Evolutionary conservation across 208 protist species (phyloP).

Genomic region (Leishmania amazonensis): DNA sequence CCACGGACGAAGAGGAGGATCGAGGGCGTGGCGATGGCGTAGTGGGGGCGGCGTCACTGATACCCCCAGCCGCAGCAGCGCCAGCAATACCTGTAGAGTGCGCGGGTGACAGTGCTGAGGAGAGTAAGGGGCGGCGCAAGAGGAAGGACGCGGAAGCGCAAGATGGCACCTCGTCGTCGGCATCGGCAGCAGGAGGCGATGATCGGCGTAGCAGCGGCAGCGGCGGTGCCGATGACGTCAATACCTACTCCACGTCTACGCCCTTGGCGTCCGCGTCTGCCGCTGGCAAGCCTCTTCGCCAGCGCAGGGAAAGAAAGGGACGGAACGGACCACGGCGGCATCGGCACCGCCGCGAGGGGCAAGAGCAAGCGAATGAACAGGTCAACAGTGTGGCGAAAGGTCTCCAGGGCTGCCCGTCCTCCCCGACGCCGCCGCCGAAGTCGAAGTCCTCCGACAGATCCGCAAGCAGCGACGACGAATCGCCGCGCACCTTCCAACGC

Average conservation of each 20-base stretch:
- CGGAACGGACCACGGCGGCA: neutral
- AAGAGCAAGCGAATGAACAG: neutral
- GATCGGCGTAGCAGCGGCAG: neutral
- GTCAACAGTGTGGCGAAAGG: neutral
- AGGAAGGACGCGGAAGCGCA: neutral
- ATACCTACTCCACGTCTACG: neutral
- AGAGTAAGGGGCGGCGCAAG: neutral
- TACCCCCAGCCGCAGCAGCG: neutral
- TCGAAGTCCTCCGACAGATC: neutral
- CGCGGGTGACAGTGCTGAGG: neutral
- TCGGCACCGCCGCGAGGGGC: conserved; percentile 8
- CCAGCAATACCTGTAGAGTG: neutral
- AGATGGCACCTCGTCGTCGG: neutral
- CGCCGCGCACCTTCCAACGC: neutral
- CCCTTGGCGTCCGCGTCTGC: conserved; percentile 3
- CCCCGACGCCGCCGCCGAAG: neutral
- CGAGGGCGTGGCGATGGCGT: neutral
- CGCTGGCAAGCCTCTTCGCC: neutral
- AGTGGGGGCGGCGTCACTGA: neutral
- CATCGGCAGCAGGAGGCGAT: neutral
- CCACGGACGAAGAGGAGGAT: neutral
- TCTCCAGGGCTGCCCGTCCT: neutral
- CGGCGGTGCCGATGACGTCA: neutral
- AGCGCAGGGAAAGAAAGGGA: neutral
- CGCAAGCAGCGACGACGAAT: conserved; percentile 1